A percentile compares a stretch with the other conserved stretches of the same genome.
phyloP scores from a whole-genome alignment of 495 filamentous ascomycete species.

The Penicillium cataractarum region DNA sequence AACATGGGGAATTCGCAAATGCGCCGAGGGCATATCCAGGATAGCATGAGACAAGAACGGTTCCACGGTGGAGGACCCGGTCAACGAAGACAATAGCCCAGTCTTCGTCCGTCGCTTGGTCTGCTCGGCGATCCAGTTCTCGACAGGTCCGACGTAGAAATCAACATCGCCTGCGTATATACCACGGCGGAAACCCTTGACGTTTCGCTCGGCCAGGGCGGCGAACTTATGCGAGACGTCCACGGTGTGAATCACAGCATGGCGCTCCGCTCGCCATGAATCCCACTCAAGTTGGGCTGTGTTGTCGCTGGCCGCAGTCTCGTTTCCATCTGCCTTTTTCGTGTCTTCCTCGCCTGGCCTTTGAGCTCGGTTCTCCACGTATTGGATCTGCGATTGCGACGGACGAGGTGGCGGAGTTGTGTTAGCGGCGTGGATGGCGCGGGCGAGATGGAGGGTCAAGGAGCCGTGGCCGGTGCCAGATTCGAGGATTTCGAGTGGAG shows the following conservation, averaged over 20 bases:
- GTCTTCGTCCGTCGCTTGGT: constrained; percentile 36
- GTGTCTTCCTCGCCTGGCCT: constrained; percentile 30
- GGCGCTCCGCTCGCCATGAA: constrained; percentile 54
- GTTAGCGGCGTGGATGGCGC: constrained; percentile 78
- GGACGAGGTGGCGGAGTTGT: constrained; percentile 42
- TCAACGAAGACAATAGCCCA: constrained; percentile 22
- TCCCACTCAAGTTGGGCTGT: constrained; percentile 34
- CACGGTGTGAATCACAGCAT: constrained; percentile 71
- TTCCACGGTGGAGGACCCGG: constrained; percentile 25
- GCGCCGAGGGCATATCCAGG: constrained; percentile 68
- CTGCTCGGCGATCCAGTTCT: constrained; percentile 62
- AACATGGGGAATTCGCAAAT: constrained; percentile 61
- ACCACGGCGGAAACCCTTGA: constrained; percentile 67
- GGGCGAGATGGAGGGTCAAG: constrained; percentile 70
- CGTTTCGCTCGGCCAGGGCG: constrained; percentile 59
- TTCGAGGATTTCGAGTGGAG: constrained; percentile 70
- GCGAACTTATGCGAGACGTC: constrained; percentile 64
- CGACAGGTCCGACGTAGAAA: constrained; percentile 69
- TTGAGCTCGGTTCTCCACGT: constrained; percentile 33
- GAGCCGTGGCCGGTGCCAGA: constrained; percentile 81
- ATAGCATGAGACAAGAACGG: constrained; percentile 70
- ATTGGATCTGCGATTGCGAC: constrained; percentile 40
- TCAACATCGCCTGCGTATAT: constrained; percentile 68
- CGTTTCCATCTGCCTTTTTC: constrained; percentile 2
- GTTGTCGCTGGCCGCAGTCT: constrained; percentile 1